A percentile compares a stretch with the other conserved stretches of the same genome.
phyloP scores from a whole-genome alignment of 1,139 yeast genomes.

The Geotrichum citri-aurantii region DNA sequence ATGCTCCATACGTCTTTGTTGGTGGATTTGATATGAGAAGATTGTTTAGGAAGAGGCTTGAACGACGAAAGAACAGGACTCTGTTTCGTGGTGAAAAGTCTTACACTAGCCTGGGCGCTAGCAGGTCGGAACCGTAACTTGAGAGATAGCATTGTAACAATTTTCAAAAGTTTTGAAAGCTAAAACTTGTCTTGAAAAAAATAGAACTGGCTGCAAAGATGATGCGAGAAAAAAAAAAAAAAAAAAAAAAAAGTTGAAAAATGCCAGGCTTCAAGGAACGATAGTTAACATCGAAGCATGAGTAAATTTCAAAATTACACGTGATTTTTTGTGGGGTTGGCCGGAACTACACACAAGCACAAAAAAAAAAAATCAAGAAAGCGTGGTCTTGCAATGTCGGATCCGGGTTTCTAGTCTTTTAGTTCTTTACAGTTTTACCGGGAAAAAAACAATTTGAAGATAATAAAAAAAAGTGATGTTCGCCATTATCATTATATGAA shows the following conservation, averaged over 20 bases:
- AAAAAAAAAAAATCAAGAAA: too few relatives aligned
- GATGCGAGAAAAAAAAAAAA: background rate
- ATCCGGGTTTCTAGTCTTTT: too few relatives aligned
- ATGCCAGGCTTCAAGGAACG: background rate
- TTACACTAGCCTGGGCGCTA: background rate
- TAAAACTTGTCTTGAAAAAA: background rate
- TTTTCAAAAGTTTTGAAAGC: background rate
- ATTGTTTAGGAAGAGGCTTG: conserved; percentile 23
- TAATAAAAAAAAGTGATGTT: background rate
- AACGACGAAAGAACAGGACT: background rate
- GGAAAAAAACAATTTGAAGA: background rate
- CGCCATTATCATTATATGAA: background rate
- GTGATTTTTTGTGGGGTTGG: background rate
- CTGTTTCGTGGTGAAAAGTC: background rate
- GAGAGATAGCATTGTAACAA: background rate
- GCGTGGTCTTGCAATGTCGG: too few relatives aligned
- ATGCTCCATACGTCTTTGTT: conserved; percentile 87
- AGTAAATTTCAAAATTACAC: background rate
- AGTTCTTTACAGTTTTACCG: too few relatives aligned
- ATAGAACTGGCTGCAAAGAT: background rate
- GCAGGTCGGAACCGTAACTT: background rate
- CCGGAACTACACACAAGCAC: background rate
- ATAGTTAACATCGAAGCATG: background rate
- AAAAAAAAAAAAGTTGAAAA: background rate
- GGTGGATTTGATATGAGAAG: conserved; percentile 25